Percentiles rank a stretch among this genome's conserved stretches.
These are phyloP conservation scores for Cladobotryum mycophilum DNA, from an alignment of 2,329 filamentous ascomycete genomes.

Conservation along the genomic window DNA sequence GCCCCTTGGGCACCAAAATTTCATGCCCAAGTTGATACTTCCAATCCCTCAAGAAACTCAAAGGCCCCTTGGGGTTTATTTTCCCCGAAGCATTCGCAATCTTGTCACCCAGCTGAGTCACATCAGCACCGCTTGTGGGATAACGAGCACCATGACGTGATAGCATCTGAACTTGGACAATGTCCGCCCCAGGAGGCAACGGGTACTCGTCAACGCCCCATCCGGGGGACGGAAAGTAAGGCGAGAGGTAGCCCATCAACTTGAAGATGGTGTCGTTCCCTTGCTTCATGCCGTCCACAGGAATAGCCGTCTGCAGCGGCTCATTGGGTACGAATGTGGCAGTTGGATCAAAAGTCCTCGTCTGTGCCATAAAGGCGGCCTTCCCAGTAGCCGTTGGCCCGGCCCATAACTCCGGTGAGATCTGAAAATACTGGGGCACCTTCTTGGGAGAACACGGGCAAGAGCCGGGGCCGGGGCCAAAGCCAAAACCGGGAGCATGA, in stretches of 20 bases:
- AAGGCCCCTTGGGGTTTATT: conserved; percentile 49
- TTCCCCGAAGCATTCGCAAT: conserved; percentile 48
- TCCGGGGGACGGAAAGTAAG: conserved; percentile 65
- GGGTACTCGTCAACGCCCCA: conserved; percentile 70
- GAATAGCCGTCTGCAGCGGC: conserved; percentile 64
- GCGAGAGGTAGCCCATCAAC: conserved; percentile 59
- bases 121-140: conserved; percentile 55
- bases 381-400: conserved; percentile 65
- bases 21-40: conserved; percentile 62
- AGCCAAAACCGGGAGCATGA: not conserved
- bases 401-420: conserved; percentile 51
- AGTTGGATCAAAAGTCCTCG: conserved; percentile 59
- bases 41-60: conserved; percentile 66
- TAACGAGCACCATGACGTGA: conserved; percentile 70
- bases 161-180: conserved; percentile 65
- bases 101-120: conserved; percentile 49
- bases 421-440: conserved; percentile 59
- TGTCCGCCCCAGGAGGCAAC: conserved; percentile 58
- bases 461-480: conserved; percentile 17
- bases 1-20: conserved; percentile 65
- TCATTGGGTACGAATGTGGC: conserved; percentile 60
- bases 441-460: conserved; percentile 30
- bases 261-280: conserved; percentile 62
- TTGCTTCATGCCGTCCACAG: conserved; percentile 53
- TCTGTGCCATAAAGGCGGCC: conserved; percentile 66